phyloP scores from a whole-genome alignment of 2,329 filamentous ascomycete species.

The Colletotrichum trifolii region DNA sequence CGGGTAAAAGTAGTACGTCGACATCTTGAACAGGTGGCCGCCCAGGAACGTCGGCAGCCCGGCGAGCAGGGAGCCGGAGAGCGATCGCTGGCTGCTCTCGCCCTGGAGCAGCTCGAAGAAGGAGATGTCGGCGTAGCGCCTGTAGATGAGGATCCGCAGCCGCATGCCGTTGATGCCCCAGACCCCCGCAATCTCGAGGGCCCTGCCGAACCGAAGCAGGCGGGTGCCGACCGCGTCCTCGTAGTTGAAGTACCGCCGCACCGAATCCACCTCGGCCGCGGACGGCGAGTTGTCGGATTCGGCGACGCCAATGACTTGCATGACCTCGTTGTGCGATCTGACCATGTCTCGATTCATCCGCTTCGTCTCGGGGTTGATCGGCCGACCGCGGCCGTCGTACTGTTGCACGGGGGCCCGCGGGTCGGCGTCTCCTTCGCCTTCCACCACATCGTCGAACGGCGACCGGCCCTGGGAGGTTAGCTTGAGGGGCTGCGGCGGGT shows the following conservation, averaged over 20 bases:
- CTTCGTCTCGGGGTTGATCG: constrained; percentile 65
- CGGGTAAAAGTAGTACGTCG: constrained; percentile 37
- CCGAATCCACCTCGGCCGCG: constrained; percentile 53
- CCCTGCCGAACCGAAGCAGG: constrained; percentile 48
- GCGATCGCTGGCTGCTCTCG: constrained; percentile 48
- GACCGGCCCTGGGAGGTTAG: constrained; percentile 61
- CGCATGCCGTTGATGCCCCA: constrained; percentile 66
- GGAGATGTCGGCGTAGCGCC: constrained; percentile 58
- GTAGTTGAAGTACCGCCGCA: constrained; percentile 57
- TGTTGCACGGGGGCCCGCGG: constrained; percentile 56
- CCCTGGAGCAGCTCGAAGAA: constrained; percentile 57
- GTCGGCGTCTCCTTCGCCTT: constrained; percentile 58
- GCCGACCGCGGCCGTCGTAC: constrained; percentile 67
- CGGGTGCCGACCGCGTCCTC: constrained; percentile 59
- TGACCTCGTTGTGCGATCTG: constrained; percentile 71
- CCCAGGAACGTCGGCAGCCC: constrained; percentile 54
- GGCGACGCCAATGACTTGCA: constrained; percentile 71
- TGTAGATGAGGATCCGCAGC: constrained; percentile 66
- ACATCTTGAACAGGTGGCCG: constrained; percentile 47
- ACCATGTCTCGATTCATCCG: constrained; percentile 67
- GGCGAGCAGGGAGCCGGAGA: constrained; percentile 46
- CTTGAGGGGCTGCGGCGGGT: not conserved
- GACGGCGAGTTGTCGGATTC: constrained; percentile 62
- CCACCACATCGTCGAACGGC: constrained; percentile 68
- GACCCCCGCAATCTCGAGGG: constrained; percentile 54